Evolutionary conservation across 345 rosid species (phyloP).

Genomic region (Brassica napus): Da-Ae NC_063445.1:16231501-16232000

Average conservation of each 20-base stretch:
- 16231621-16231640: not conserved
- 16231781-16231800: not conserved
- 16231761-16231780: not conserved
- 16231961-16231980: constrained; percentile 38
- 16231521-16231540: not conserved
- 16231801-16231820: not conserved
- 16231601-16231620: not conserved
- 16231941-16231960: constrained; percentile 49
- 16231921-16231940: constrained; percentile 50
- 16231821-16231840: constrained; percentile 20
- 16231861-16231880: not conserved
- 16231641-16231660: constrained; percentile 2
- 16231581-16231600: not conserved
- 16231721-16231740: not conserved
- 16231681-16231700: not conserved
- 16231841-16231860: constrained; percentile 9
- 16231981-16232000: constrained; percentile 20
- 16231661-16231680: constrained; percentile 2
- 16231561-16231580: not conserved
- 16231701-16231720: not conserved
- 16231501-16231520: not conserved
- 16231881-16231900: constrained; percentile 21
- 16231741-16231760: not conserved
- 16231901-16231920: constrained; percentile 49
- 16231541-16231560: not conserved